Evolutionary conservation across 1,284 basidiomycete genomes (phyloP), one percentile per base, ranked within the genome.

Genomic region (Gomphus sp.): DNA sequence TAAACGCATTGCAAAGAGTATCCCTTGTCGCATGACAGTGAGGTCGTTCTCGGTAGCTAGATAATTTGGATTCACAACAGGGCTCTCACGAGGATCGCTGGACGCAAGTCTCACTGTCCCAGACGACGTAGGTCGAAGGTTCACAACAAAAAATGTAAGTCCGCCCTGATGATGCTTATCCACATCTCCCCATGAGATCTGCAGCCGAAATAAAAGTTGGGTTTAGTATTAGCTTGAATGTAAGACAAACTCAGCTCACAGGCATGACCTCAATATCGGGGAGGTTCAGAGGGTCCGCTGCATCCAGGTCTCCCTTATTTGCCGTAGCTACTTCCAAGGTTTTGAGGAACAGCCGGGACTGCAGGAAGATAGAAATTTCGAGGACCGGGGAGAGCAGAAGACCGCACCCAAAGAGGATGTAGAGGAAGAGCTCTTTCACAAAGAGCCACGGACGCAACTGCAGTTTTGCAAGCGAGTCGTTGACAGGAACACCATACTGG

Each of bases 1-100:
- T n/a, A 80, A 68, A 50, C 72, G 72, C 11, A 74, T 63, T 0
- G 74, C 67, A 56, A 74, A 68, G 28, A 72, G 72, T 52, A 78
- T 63, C 11, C 70, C 70, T 37, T 75, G 73, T 52, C 78, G 70
- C 25, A 80, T 66, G 14, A 71, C 62, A 0, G 45, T 44, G 12
- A 62, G 53, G 59, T 74, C 73, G 7, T 64, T 64, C 1, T 61
- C 43, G 56, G 73, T 64, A 16, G 67, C 68, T 59, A 80, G 72
- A 60, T 72, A 76, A 9, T 66, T 67, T 18, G 74, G 72, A 60
- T 79, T 72, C 57, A 76, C 65, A 45, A 67, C 56, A 2, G 77
- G 72, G 37, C 72, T 71, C 5, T 69, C 70, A 12, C 61, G 60
- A 0, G 76, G 74, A 61, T 77, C 66, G 11, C 65, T 25, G 4